Percentiles rank a stretch among this genome's conserved stretches.
phyloP scores from a whole-genome alignment of 1,284 basidiomycete species.

The Rhodotorula sp. region DNA sequence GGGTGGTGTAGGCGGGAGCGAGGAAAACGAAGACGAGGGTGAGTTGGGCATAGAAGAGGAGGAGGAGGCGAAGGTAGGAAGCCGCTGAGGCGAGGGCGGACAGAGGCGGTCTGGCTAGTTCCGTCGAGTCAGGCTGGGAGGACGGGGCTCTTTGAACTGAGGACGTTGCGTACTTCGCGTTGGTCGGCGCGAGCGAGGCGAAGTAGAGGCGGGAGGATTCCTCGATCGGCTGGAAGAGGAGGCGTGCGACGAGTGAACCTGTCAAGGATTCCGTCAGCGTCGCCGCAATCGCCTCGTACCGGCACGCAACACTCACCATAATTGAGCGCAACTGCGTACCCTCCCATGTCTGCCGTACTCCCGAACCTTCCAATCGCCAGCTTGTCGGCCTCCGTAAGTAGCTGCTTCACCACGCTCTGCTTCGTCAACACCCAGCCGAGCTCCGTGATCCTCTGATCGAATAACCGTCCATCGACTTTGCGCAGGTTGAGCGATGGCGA shows the following conservation, averaged over 20 bases:
- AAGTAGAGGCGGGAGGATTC: slow-evolving; percentile 85
- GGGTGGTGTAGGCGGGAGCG: slow-evolving; percentile 63
- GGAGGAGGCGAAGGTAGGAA: slow-evolving; percentile 53
- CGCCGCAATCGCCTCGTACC: background rate
- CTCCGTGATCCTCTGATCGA: slow-evolving; percentile 53
- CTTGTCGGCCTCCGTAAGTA: slow-evolving; percentile 94
- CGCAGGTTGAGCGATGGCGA: no score
- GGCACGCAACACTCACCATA: slow-evolving; percentile 63
- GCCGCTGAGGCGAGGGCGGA: slow-evolving; percentile 4
- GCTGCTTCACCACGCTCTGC: slow-evolving; percentile 87
- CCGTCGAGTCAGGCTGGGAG: background rate
- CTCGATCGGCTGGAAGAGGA: slow-evolving; percentile 89
- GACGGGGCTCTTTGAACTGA: background rate
- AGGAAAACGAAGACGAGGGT: slow-evolving; percentile 60
- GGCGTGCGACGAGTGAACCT: slow-evolving; percentile 87
- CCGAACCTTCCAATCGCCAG: slow-evolving; percentile 79
- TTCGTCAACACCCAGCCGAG: slow-evolving; percentile 66
- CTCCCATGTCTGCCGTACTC: slow-evolving; percentile 80
- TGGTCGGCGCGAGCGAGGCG: slow-evolving; percentile 52
- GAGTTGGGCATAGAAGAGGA: slow-evolving; percentile 68
- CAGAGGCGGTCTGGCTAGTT: background rate
- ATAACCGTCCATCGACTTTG: slow-evolving; percentile 41
- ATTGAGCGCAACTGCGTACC: slow-evolving; percentile 89
- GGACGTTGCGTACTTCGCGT: background rate
- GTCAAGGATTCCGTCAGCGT: background rate